Evolutionary conservation across 2,329 filamentous ascomycete species (phyloP), one percentile per base, ranked within the genome.

Genomic region (Alternaria longipes): DNA sequence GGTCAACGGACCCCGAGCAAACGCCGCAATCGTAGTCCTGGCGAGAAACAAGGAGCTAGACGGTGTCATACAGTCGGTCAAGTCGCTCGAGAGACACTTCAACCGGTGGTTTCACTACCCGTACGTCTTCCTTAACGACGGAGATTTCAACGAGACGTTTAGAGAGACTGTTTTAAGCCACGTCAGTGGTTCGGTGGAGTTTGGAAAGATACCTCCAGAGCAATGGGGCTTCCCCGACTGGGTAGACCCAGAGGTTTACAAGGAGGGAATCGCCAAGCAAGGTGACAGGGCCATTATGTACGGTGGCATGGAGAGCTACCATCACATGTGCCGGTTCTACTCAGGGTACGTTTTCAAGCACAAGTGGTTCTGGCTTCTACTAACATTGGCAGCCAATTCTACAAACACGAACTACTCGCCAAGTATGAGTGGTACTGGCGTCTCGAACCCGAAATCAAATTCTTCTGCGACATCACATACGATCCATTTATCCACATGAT

Each of bases 381-480:
- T 75, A 59, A 77, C 49, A 18, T 30, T 7, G 51, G 32, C 58
- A 90, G 93, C 44, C 95, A 96, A 82, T 99, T 99, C 82, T 99
- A 95, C 85, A 97, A 97, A 80, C 95, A 99, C 78, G 91, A 94
- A 66, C 87, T 98, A 34, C 87, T 99, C 46, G 87, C 91, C 76
- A 98, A 98, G 81, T 99, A 98, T 81, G 93, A 98, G 77, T 99
- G 95, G 95, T 99, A 99, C 84, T 99, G 95, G 95, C 93, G 95
- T 66, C 84, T 99, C 72, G 95, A 99, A 85, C 95, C 95, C 67
- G 95, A 99, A 81, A 98, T 99, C 87, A 97, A 94, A 83, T 99
- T 98, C 83, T 99, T 99, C 83, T 99, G 95, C 81, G 95, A 99
- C 78, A 98, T 99, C 70, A 99, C 95, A 67, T 99, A 99, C 76